Conservation (phyloP, 495 filamentous ascomycete species). For the Talaromyces wortmannii region DNA sequence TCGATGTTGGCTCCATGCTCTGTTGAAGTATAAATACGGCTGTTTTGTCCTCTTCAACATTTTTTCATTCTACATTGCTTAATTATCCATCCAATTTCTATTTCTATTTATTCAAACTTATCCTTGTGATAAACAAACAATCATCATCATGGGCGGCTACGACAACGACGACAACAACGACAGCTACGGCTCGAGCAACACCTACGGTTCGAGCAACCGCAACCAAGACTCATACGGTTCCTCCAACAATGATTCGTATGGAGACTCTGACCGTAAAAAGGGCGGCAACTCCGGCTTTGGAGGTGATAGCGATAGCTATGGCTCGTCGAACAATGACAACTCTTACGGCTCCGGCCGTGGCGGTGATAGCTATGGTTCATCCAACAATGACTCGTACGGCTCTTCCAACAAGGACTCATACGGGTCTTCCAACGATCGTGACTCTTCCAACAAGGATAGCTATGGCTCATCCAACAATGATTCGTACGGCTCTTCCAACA, state of each 20-base stretch:
- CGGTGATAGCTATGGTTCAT: neutral
- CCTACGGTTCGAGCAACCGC: neutral
- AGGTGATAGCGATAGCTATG: neutral
- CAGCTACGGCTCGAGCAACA: neutral
- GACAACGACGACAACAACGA: neutral
- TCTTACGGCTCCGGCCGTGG: neutral
- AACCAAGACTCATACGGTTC: neutral
- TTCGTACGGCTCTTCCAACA: neutral
- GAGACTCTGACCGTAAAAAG: neutral
- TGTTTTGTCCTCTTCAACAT: too few relatives aligned
- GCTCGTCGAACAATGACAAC: neutral
- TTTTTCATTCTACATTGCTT: too few relatives aligned
- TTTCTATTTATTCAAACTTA: too few relatives aligned
- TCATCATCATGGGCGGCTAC: neutral
- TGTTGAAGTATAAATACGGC: too few relatives aligned
- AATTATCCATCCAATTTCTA: too few relatives aligned
- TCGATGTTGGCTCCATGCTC: too few relatives aligned
- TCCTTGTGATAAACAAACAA: neutral
- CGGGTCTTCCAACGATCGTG: neutral
- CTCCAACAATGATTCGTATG: neutral
- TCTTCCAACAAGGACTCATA: neutral
- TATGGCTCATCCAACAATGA: neutral
- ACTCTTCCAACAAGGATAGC: neutral
- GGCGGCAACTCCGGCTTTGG: too few relatives aligned
- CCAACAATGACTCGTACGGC: neutral